Evolutionary conservation across 805 yeast species (phyloP), one percentile per base, ranked within the genome.

Genomic region (Saccharomycopsis lassenensis): DNA sequence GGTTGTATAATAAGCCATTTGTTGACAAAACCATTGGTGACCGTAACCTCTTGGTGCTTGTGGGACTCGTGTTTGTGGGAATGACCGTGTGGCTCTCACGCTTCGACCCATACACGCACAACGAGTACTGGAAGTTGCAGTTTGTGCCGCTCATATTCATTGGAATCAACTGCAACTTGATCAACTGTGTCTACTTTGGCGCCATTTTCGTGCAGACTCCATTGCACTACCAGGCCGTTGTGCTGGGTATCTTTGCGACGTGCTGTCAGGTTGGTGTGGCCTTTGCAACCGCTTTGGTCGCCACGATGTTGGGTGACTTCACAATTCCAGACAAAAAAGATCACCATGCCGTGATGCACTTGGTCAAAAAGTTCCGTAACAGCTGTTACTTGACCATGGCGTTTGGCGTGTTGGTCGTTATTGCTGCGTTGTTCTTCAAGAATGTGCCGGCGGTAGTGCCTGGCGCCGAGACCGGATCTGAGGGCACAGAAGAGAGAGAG

Each of bases 191-290:
- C 3, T 62, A 55, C 32, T 37, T 55, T 28, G 56, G 50, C 22
- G 49, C 55, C 4, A 46, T 61, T 7, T 46, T 52, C 37, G 31
- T 52, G 28, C 31, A 51, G 14, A 55, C 66, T 7, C 67, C 69
- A 0, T 27, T 45, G 4, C 57, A 58, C 34, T 41, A 57, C 8
- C 66, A 62, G 33, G 68, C 64, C 15, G 53, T 58, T 22, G 61
- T 62, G 2, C 41, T 58, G 4, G 68, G 63, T 1, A 43, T 62
- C 7, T 49, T 54, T 24, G 58, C 51, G 39, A 59, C 66, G 0
- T 41, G 48, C n/a, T 56, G 55, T 1, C 67, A 62, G 44, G 35
- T 60, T 23, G 61, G 59, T 1, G 36, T 49, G 16, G 46, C 58
- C 31, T 21, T 58, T 8, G 55, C 54, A 1, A 44, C 48, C 25